Evolutionary conservation across 2,329 filamentous ascomycete species (phyloP).

Genomic region (Neonectria faginata): DNA sequence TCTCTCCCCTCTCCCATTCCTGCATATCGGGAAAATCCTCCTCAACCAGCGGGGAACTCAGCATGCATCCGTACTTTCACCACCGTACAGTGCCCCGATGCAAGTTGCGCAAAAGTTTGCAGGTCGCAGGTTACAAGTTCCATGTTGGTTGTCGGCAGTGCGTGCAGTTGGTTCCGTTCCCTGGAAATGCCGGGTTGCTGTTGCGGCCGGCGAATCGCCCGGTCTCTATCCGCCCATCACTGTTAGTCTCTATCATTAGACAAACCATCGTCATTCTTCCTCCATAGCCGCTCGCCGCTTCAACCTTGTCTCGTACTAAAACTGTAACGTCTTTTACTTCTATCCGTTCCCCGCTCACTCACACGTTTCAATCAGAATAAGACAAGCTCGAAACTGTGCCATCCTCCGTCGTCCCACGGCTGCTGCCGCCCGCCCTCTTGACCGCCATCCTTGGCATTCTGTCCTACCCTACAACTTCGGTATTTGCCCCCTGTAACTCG

Average conservation of each 20-base stretch:
- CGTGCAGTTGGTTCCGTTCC: constrained; percentile 1
- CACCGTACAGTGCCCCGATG: neutral
- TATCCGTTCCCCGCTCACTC: neutral
- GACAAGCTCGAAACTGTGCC: neutral
- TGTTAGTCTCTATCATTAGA: too few species aligned
- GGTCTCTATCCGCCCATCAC: neutral
- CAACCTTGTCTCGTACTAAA: neutral
- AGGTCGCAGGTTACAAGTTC: neutral
- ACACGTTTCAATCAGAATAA: constrained; percentile 3
- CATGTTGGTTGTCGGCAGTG: constrained; percentile 1
- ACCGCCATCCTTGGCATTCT: neutral
- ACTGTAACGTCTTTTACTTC: neutral
- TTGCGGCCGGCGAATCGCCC: constrained; percentile 18
- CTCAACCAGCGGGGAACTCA: neutral
- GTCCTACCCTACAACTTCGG: constrained; percentile 19
- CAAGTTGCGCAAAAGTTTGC: neutral
- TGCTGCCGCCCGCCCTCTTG: neutral
- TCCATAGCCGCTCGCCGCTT: neutral
- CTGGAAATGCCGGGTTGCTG: neutral
- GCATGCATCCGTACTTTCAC: neutral
- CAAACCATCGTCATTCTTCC: too few species aligned
- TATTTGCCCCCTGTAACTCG: constrained; percentile 11
- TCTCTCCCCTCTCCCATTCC: neutral
- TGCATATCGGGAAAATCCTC: too few species aligned
- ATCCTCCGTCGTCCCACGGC: constrained; percentile 15